Conservation (phyloP, 2,329 filamentous ascomycete genomes). For the Blumeria hordei region DNA sequence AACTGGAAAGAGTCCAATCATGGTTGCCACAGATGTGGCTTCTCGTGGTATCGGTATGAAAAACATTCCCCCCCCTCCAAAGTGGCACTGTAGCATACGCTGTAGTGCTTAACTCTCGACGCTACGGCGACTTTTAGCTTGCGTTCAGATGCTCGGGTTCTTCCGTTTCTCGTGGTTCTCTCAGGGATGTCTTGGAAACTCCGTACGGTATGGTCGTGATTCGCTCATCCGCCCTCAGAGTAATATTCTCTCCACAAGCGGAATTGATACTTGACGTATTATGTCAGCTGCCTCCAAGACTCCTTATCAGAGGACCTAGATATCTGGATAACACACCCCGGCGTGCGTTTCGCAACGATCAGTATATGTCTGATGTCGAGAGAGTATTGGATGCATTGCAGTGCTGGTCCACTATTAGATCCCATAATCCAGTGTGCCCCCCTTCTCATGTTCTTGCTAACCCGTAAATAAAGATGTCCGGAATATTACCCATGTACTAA, state of each 20-base stretch:
- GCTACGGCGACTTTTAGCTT: slow-evolving; percentile 69
- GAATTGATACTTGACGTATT: slow-evolving; percentile 50
- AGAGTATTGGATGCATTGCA: slow-evolving; percentile 18
- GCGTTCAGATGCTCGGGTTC: slow-evolving; percentile 82
- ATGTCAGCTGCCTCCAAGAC: slow-evolving; percentile 57
- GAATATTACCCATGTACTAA: slow-evolving; percentile 99
- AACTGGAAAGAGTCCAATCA: slow-evolving; percentile 96
- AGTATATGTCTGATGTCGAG: slow-evolving; percentile 16
- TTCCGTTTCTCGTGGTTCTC: slow-evolving; percentile 60
- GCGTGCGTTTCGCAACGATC: slow-evolving; percentile 21
- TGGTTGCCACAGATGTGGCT: slow-evolving; percentile 98
- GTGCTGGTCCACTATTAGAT: slow-evolving; percentile 16
- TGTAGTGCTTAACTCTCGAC: slow-evolving; percentile 76
- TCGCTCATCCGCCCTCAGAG: slow-evolving; percentile 55
- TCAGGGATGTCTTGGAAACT: slow-evolving; percentile 71
- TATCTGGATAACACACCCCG: slow-evolving; percentile 26
- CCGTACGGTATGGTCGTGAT: slow-evolving; percentile 42
- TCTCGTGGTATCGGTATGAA: slow-evolving; percentile 99
- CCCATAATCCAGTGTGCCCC: slow-evolving; percentile 39
- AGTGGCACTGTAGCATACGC: slow-evolving; percentile 30
- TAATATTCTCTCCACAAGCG: slow-evolving; percentile 43
- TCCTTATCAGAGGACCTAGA: slow-evolving; percentile 34
- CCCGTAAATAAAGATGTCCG: slow-evolving; percentile 83
- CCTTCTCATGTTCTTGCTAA: slow-evolving; percentile 49
- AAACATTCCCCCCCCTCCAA: slow-evolving; percentile 27